A percentile compares a stretch with the other conserved stretches of the same genome.
These are phyloP conservation scores for Rhododendron mucronatum DNA, from an alignment of 148 eudicot species.

Conservation along the genomic window DNA sequence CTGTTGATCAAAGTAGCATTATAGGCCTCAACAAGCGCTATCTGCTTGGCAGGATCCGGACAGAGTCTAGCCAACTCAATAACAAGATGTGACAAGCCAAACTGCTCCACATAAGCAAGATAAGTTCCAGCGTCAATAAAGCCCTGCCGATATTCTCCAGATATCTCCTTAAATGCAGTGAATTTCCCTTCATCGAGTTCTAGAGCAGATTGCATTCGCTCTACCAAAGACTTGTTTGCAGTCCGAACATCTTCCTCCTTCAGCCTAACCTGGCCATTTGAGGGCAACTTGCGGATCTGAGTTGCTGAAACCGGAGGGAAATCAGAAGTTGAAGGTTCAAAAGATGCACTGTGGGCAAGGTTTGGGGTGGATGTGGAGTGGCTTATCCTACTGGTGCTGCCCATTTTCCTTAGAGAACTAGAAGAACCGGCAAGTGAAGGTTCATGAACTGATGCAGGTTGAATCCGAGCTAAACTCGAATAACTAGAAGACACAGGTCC, in stretches of 20 bases:
- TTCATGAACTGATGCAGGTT: conserved; percentile 25
- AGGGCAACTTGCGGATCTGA: conserved; percentile 35
- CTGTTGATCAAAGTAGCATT: conserved; percentile 34
- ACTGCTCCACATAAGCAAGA: conserved; percentile 65
- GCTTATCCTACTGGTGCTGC: conserved; percentile 35
- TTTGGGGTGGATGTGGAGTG: conserved; percentile 76
- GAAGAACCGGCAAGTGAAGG: conserved; percentile 32
- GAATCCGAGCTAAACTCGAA: conserved; percentile 40
- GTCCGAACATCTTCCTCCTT: conserved; percentile 63
- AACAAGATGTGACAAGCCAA: conserved; percentile 80
- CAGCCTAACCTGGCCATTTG: conserved; percentile 21
- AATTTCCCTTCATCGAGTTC: conserved; percentile 68
- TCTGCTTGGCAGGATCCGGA: conserved; percentile 74
- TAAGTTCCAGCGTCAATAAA: conserved; percentile 60
- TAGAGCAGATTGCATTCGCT: conserved; percentile 69
- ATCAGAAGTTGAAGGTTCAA: conserved; percentile 46
- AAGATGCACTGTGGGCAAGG: conserved; percentile 35
- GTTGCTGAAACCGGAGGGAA: conserved; percentile 83
- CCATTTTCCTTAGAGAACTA: conserved; percentile 31
- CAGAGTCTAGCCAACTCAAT: conserved; percentile 76
- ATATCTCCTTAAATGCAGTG: conserved; percentile 61
- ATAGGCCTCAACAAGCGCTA: conserved; percentile 59
- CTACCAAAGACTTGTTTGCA: conserved; percentile 91
- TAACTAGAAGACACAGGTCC: conserved; percentile 42
- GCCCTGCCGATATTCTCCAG: conserved; percentile 83